Evolutionary conservation across 2,329 filamentous ascomycete species (phyloP), one percentile per base, ranked within the genome.

Genomic region (Microascus cirrosus): DNA sequence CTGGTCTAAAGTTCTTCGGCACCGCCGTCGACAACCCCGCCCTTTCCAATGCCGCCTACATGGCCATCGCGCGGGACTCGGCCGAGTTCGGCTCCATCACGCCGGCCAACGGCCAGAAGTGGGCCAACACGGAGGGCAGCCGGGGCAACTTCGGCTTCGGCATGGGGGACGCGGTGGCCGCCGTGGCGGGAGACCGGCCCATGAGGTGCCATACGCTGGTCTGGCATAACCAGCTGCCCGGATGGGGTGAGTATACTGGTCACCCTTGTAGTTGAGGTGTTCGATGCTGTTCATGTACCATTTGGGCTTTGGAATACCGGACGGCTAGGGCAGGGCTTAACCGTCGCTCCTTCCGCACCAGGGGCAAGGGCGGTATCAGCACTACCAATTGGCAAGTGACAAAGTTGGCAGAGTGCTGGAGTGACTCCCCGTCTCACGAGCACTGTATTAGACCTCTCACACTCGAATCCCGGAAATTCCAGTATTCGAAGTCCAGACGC

Each of bases 21-120:
- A 81, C 82, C 1, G 83, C 84, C 1, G 81, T 83, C 50, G 81
- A 87, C 66, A 84, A 86, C 59, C 66, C 68, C 2, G 77, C 81
- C 61, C 67, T 81, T 39, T 73, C 70, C 52, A 80, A 87, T 68
- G 65, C 69, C 13, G 64, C 74, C 32, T 89, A 87, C 67, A 70
- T 76, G 20, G 67, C 70, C 22, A 80, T 85, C 60, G 71, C 85
- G 50, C 75, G 74, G 61, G 72, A 84, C 66, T 70, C 65, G 8
- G 70, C 72, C 53, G 82, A 86, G 64, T 87, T 87, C 63, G 85
- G 84, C 35, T 78, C 84, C 67, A 74, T 86, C 28, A 86, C 84
- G 0, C 82, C 84, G 0, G 81, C 79, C 54, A 88, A 88, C 66
- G 76, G 77, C 2, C 79, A 83, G 68, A 79, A 83, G 74, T 89